Base-by-base conservation (phyloP, 2,329 filamentous ascomycete genomes). In the Hypoxylon sp. region DNA sequence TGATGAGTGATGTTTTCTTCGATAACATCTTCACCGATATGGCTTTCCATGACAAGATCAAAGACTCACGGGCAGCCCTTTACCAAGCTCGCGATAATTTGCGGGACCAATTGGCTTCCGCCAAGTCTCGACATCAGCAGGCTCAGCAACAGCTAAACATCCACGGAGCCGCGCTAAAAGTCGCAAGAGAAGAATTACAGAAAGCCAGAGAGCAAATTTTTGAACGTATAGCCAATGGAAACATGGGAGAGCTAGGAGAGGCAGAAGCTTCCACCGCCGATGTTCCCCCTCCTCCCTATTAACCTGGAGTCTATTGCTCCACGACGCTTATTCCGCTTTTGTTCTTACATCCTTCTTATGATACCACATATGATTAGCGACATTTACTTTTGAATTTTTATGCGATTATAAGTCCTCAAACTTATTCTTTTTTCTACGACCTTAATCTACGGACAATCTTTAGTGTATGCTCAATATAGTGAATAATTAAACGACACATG, bases 21-120 rank as follows among this genome's bases (percentile, higher is more conserved):
- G 77, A 82, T 59, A 81, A 80, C 38, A 74, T 81, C 49, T 78
- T 79, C 59, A 73, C 71, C 6, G 79, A 82, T 49, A 74, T 78
- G 69, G 71, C 72, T 2, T 80, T 81, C 63, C 78, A 78, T 53
- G 71, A 78, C 8, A 73, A 79, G 64, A 78, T 84, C 51, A 75
- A 78, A 59, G 63, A 69, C 11, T 76, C 73, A 2, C 67, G 70
- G 29, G 44, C 43, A 17, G 69, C 13, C 32, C 55, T 74, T 2
- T 57, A 71, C 5, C 62, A 68, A 32, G 72, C 73, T 29, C 59
- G 65, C 13, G 51, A 64, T 0, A 68, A 62, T 3, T 40, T 78
- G 12, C 51, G 62, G 4, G 50, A 58, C 7, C 68, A 76, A 42
- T 36, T 69, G 7, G 55, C 37, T 13, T 32, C 20, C 5, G 59